A percentile compares a stretch with the other conserved stretches of the same genome.
These are phyloP conservation scores for Komagataella phaffii DNA, from an alignment of 805 yeast genomes.

Conservation along the genomic window DNA sequence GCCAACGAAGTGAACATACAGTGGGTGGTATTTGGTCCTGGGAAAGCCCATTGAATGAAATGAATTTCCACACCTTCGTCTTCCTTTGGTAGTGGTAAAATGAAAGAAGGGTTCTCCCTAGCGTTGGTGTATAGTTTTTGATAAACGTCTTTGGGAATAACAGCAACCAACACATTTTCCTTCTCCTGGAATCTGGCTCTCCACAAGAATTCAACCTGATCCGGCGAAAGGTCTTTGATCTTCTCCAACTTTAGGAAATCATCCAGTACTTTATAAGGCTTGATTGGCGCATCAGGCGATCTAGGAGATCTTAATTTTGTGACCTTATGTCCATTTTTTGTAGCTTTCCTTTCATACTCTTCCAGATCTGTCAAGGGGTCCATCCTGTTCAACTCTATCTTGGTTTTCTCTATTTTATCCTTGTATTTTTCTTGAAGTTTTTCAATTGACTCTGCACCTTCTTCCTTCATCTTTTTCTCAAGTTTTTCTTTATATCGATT, in stretches of 20 bases:
- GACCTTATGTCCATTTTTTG: conserved; percentile 8
- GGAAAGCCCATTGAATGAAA: conserved; percentile 87
- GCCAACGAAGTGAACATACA: conserved; percentile 85
- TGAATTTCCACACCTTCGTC: conserved; percentile 60
- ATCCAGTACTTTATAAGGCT: conserved; percentile 58
- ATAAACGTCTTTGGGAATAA: conserved; percentile 43
- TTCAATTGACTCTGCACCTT: conserved; percentile 33
- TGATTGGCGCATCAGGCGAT: conserved; percentile 12
- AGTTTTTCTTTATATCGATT: conserved; percentile 27
- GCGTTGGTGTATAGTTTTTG: conserved; percentile 54
- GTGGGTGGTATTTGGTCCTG: conserved; percentile 73
- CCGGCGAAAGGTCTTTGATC: conserved; percentile 34
- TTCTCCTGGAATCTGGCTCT: conserved; percentile 64
- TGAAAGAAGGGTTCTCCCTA: conserved; percentile 64
- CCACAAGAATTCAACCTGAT: conserved; percentile 78
- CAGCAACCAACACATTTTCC: conserved; percentile 52
- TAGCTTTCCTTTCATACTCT: conserved; percentile 19
- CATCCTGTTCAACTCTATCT: conserved; percentile 40
- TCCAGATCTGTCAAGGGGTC: conserved; percentile 66
- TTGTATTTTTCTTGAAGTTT: conserved; percentile 52
- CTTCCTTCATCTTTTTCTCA: conserved; percentile 20
- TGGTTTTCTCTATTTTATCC: conserved; percentile 42
- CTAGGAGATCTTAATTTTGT: conserved; percentile 22
- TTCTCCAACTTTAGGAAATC: conserved; percentile 65
- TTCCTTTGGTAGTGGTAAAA: conserved; percentile 77